Evolutionary conservation across 192 early-diverging fungal genomes (phyloP).

Genomic region (Linnemannia zychae): DNA sequence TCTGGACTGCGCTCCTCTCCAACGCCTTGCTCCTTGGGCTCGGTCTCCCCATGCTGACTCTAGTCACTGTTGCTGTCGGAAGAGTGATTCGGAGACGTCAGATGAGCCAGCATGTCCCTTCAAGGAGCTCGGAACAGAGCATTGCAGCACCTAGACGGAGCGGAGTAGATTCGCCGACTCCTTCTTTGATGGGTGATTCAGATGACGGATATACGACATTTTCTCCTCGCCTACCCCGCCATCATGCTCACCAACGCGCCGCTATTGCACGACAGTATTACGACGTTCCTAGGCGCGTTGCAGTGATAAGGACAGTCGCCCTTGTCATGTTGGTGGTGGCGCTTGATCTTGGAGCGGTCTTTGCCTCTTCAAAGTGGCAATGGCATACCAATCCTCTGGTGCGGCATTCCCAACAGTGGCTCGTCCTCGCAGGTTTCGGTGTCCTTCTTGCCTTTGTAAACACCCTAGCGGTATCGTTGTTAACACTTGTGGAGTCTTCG

Average conservation of each 20-base stretch:
- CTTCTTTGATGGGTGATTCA: constrained; percentile 19
- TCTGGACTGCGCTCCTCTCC: constrained; percentile 20
- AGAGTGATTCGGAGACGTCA: constrained; percentile 18
- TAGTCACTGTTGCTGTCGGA: constrained; percentile 11
- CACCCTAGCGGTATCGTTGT: constrained; percentile 28
- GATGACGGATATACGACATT: constrained; percentile 38
- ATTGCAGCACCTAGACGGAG: constrained; percentile 23
- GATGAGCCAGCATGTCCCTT: background rate
- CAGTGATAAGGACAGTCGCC: constrained; percentile 2
- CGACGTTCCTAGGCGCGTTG: background rate
- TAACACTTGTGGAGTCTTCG: constrained; percentile 17
- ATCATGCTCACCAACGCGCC: background rate
- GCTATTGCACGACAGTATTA: background rate
- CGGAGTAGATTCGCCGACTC: constrained; percentile 22
- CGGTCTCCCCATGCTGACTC: constrained; percentile 30
- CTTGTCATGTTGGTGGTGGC: constrained; percentile 19
- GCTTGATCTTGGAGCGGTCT: constrained; percentile 16
- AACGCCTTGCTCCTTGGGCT: constrained; percentile 34
- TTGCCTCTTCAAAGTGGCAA: constrained; percentile 13
- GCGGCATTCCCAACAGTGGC: constrained; percentile 34
- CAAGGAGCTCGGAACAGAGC: background rate
- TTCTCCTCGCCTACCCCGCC: background rate
- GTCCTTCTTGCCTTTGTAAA: constrained; percentile 25
- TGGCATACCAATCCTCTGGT: constrained; percentile 13
- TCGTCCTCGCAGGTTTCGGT: constrained; percentile 16